These are phyloP conservation scores for Pleurotus eryngii DNA, from an alignment of 768 basidiomycete species.

Conservation along the genomic window DNA sequence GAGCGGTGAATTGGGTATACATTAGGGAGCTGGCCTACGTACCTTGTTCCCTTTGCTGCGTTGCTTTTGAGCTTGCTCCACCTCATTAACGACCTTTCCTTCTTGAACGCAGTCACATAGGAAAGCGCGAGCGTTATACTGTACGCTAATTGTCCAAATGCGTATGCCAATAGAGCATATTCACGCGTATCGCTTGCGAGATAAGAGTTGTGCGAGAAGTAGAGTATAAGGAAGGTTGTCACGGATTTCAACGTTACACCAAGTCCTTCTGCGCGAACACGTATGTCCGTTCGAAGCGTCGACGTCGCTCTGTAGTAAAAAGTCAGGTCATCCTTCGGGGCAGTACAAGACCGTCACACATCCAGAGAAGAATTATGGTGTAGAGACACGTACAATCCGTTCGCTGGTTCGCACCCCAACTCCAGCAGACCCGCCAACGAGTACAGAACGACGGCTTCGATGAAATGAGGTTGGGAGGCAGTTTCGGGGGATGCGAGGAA, in stretches of 20 bases:
- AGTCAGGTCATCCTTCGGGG: too few species aligned
- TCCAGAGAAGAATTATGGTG: background rate
- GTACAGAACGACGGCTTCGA: slow-evolving; percentile 63
- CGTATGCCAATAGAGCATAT: slow-evolving; percentile 78
- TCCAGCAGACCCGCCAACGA: slow-evolving; percentile 73
- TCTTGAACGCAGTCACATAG: slow-evolving; percentile 37
- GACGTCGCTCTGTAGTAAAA: slow-evolving; percentile 51
- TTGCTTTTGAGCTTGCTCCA: background rate
- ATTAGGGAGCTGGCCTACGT: too few species aligned
- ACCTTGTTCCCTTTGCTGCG: too few species aligned
- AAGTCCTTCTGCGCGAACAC: slow-evolving; percentile 84
- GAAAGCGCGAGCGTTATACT: slow-evolving; percentile 51
- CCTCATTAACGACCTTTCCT: background rate
- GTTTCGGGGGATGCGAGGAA: slow-evolving; percentile 50
- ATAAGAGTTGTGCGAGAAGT: background rate
- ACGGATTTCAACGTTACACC: slow-evolving; percentile 76
- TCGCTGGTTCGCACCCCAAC: slow-evolving; percentile 79
- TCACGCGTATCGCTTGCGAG: slow-evolving; percentile 26
- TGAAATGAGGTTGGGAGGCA: slow-evolving; percentile 61
- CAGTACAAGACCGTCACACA: slow-evolving; percentile 12
- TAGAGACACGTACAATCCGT: slow-evolving; percentile 53
- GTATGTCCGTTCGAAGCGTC: slow-evolving; percentile 60
- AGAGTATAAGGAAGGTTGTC: slow-evolving; percentile 63
- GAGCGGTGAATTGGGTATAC: background rate
- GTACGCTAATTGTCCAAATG: slow-evolving; percentile 79